These are phyloP conservation scores for Fonsecaea erecta DNA, from an alignment of 2,329 filamentous ascomycete genomes.

Conservation along the genomic window DNA sequence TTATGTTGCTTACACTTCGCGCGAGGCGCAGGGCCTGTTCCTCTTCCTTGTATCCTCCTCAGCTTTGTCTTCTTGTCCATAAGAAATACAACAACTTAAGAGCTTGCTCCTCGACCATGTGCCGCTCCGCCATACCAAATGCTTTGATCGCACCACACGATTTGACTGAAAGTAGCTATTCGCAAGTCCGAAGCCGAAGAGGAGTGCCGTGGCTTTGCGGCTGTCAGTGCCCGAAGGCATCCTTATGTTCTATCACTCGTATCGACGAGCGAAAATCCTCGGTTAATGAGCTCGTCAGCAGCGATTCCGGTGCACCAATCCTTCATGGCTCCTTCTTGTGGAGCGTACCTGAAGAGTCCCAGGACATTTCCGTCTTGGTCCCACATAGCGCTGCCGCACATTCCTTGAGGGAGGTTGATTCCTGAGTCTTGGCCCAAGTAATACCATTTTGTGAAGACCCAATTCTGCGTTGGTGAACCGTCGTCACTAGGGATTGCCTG, in stretches of 20 bases:
- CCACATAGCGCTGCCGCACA: conserved; percentile 12
- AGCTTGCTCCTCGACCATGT: no score
- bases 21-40: no score
- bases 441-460: not conserved
- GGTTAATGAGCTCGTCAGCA: conserved; percentile 15
- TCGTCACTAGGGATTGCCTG: not conserved
- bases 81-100: no score
- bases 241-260: not conserved
- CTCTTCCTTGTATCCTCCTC: no score
- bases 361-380: conserved; percentile 9
- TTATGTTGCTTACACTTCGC: no score
- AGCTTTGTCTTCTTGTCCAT: no score
- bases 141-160: no score
- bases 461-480: not conserved
- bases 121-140: no score
- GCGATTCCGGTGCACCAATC: conserved; percentile 1
- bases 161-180: no score
- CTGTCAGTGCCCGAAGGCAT: not conserved
- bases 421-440: conserved; percentile 4
- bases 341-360: conserved; percentile 9
- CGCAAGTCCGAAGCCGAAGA: no score
- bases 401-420: conserved; percentile 4
- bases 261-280: conserved; percentile 11
- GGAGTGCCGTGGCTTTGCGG: no score
- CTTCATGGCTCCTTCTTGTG: conserved; percentile 1